These are phyloP conservation scores for Magnolia officinalis DNA, from an alignment of 164 flowering plant species.

Conservation along the genomic window DNA sequence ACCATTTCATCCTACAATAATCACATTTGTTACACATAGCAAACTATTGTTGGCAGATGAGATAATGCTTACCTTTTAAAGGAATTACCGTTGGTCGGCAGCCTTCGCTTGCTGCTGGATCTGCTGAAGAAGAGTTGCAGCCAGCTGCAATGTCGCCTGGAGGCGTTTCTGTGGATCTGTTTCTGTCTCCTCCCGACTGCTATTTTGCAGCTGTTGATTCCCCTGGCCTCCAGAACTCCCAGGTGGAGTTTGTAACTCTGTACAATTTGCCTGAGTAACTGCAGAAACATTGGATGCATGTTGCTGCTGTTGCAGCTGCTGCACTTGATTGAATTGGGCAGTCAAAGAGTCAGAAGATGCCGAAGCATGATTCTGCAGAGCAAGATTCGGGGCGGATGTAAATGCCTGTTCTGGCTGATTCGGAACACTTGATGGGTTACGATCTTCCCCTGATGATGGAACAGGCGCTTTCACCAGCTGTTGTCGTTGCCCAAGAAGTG, in stretches of 20 bases:
- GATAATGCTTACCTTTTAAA: background rate
- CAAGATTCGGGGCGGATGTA: slow-evolving; percentile 22
- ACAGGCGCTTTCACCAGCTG: slow-evolving; percentile 27
- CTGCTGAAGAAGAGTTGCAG: slow-evolving; percentile 97
- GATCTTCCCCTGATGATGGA: slow-evolving; percentile 25
- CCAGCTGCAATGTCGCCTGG: slow-evolving; percentile 90
- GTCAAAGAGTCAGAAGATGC: slow-evolving; percentile 28
- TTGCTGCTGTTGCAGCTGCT: slow-evolving; percentile 48
- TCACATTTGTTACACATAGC: no score
- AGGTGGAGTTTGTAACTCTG: slow-evolving; percentile 29
- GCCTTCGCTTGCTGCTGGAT: slow-evolving; percentile 72
- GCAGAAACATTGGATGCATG: slow-evolving; percentile 25
- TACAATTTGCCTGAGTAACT: slow-evolving; percentile 23
- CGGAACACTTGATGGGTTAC: slow-evolving; percentile 21
- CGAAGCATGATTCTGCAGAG: slow-evolving; percentile 23
- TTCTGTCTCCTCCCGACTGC: slow-evolving; percentile 45
- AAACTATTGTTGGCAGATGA: no score
- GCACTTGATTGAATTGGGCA: slow-evolving; percentile 40
- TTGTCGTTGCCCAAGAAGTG: slow-evolving; percentile 59
- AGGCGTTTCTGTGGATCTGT: slow-evolving; percentile 84
- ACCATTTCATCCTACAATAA: no score
- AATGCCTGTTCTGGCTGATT: slow-evolving; percentile 25
- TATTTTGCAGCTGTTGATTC: slow-evolving; percentile 30
- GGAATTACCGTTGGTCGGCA: slow-evolving; percentile 16
- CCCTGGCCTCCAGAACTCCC: slow-evolving; percentile 19